These are phyloP conservation scores for Verticillium alfalfae DNA, from an alignment of 2,329 filamentous ascomycete species.

Conservation along the genomic window DNA sequence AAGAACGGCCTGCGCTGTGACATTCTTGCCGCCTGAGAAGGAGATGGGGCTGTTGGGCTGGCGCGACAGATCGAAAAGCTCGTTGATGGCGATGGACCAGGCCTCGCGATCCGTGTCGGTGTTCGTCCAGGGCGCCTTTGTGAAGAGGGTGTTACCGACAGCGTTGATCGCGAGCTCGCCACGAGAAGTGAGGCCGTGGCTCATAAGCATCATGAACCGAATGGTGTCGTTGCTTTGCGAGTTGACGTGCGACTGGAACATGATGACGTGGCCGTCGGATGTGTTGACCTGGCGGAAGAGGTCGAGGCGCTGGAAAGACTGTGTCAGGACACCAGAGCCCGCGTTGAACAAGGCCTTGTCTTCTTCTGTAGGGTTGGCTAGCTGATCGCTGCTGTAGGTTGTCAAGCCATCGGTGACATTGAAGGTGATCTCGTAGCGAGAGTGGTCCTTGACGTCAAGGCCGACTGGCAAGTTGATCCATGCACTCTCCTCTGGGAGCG, in stretches of 20 bases:
- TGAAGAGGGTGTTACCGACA: constrained; percentile 15
- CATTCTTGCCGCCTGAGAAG: constrained; percentile 7
- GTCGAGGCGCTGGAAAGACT: constrained; percentile 15
- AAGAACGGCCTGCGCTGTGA: constrained; percentile 8
- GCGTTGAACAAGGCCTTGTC: constrained; percentile 14
- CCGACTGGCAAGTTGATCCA: constrained; percentile 58
- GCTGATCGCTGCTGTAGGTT: constrained; percentile 9
- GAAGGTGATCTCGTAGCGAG: constrained; percentile 16
- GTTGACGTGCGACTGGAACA: constrained; percentile 17
- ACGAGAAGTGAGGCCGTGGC: constrained; percentile 16
- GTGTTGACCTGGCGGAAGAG: constrained; percentile 15
- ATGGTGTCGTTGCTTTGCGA: constrained; percentile 11
- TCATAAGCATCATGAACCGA: constrained; percentile 15
- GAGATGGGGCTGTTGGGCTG: constrained; percentile 1
- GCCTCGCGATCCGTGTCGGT: constrained; percentile 15
- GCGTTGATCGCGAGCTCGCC: constrained; percentile 15
- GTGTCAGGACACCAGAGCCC: constrained; percentile 15
- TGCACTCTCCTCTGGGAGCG: constrained; percentile 40
- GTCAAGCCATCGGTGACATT: constrained; percentile 11
- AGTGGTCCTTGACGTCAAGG: constrained; percentile 51
- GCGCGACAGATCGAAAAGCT: constrained; percentile 5
- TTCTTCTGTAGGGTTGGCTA: constrained; percentile 4
- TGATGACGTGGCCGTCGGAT: constrained; percentile 15
- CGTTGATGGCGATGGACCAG: constrained; percentile 6
- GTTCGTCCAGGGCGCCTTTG: constrained; percentile 14